Percentiles rank a stretch among this genome's conserved stretches.
These are phyloP conservation scores for Malassezia yamatoensis DNA, from an alignment of 1,284 basidiomycete genomes.

Conservation along the genomic window DNA sequence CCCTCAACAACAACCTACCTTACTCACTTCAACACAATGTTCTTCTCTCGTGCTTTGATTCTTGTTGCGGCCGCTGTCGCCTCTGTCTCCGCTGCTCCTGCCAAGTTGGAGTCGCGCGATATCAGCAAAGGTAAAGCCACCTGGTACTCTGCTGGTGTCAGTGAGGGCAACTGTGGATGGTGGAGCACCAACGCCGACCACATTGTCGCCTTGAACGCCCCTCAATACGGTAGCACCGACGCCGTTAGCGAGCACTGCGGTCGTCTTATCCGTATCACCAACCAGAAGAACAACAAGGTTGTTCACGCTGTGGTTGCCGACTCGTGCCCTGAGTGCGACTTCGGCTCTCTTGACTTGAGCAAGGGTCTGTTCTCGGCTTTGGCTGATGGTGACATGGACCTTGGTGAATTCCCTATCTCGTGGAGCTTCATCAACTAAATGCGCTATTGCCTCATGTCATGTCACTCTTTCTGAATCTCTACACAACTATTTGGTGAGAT, in stretches of 20 bases:
- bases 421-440: slow-evolving; percentile 23
- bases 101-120: slow-evolving; percentile 17
- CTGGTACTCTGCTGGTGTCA: slow-evolving; percentile 34
- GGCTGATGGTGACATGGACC: slow-evolving; percentile 36
- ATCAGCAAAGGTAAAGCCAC: slow-evolving; percentile 28
- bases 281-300: slow-evolving; percentile 55
- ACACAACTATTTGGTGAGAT: neutral
- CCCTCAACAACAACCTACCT: neutral
- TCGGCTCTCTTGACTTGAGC: slow-evolving; percentile 67
- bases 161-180: slow-evolving; percentile 23
- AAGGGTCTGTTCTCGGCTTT: slow-evolving; percentile 57
- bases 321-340: slow-evolving; percentile 62
- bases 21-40: slow-evolving; percentile 18
- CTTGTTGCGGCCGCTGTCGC: slow-evolving; percentile 24
- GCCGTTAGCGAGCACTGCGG: slow-evolving; percentile 52
- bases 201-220: slow-evolving; percentile 42
- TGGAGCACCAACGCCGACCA: slow-evolving; percentile 19
- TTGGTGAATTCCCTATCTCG: slow-evolving; percentile 38
- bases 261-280: slow-evolving; percentile 58
- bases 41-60: slow-evolving; percentile 30
- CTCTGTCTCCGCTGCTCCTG: slow-evolving; percentile 29
- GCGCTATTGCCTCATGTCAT: neutral
- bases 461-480: neutral
- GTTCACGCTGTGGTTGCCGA: slow-evolving; percentile 60
- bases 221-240: slow-evolving; percentile 24